These are phyloP conservation scores for Aureobasidium sp. DNA, from an alignment of 2,329 filamentous ascomycete genomes.

Conservation along the genomic window DNA sequence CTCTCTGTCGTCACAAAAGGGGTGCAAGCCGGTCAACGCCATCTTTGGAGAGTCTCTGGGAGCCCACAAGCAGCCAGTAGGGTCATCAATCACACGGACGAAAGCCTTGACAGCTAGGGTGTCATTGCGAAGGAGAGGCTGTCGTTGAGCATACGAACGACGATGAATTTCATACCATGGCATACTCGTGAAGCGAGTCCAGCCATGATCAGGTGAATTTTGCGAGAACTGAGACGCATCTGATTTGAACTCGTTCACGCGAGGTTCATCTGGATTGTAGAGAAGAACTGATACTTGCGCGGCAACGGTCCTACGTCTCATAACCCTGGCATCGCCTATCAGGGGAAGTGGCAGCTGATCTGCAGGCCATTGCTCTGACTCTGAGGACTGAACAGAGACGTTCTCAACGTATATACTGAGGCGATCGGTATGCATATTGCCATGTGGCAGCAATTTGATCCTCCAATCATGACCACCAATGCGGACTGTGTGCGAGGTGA, in stretches of 20 bases:
- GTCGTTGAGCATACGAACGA: slow-evolving; percentile 51
- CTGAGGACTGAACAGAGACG: slow-evolving; percentile 37
- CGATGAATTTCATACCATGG: slow-evolving; percentile 52
- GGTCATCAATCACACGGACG: slow-evolving; percentile 54
- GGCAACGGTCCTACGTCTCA: slow-evolving; percentile 41
- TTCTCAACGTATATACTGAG: slow-evolving; percentile 57
- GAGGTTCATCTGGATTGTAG: slow-evolving; percentile 57
- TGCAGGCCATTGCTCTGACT: slow-evolving; percentile 22
- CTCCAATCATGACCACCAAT: slow-evolving; percentile 58
- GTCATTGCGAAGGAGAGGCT: slow-evolving; percentile 54
- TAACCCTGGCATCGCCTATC: slow-evolving; percentile 24
- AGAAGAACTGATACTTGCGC: slow-evolving; percentile 56
- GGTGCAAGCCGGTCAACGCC: slow-evolving; percentile 50
- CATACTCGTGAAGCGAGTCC: slow-evolving; percentile 52
- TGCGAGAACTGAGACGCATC: slow-evolving; percentile 55
- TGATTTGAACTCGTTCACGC: slow-evolving; percentile 49
- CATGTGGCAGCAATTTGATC: slow-evolving; percentile 58
- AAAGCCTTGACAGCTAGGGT: slow-evolving; percentile 57
- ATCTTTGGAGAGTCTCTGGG: slow-evolving; percentile 37
- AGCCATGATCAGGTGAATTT: slow-evolving; percentile 55
- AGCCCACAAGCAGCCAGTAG: slow-evolving; percentile 52
- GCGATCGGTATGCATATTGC: slow-evolving; percentile 49
- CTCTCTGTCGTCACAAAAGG: slow-evolving; percentile 26
- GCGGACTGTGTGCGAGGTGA: slow-evolving; percentile 50
- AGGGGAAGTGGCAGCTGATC: slow-evolving; percentile 26